Evolutionary conservation across 345 rosid genomes (phyloP).

Genomic region (Dovyalis caffra): DNA sequence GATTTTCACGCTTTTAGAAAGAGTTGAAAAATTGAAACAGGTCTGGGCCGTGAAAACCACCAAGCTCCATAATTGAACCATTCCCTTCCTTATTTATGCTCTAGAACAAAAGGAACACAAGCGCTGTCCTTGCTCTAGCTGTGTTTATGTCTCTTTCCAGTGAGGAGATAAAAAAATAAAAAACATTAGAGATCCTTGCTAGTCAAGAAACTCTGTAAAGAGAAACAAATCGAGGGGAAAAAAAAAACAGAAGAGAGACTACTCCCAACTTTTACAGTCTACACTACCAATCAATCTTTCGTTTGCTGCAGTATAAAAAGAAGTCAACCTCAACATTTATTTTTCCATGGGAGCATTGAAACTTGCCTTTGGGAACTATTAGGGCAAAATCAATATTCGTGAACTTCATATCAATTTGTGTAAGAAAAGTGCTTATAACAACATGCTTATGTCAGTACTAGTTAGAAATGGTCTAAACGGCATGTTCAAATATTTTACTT

Average conservation of each 20-base stretch:
- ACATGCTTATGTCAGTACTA: not conserved
- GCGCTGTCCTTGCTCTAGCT: not conserved
- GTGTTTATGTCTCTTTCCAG: not conserved
- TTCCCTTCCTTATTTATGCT: not conserved
- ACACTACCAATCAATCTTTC: not conserved
- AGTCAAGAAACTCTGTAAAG: not conserved
- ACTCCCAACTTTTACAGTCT: not conserved
- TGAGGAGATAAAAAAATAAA: not conserved
- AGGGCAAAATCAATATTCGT: not conserved
- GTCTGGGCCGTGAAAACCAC: not conserved
- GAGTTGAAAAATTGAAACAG: not conserved
- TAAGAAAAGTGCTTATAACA: not conserved
- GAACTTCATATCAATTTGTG: not conserved
- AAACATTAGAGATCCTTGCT: not conserved
- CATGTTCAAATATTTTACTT: not conserved
- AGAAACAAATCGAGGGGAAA: not conserved
- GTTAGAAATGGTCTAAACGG: not conserved
- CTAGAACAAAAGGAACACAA: not conserved
- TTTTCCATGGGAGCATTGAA: not conserved
- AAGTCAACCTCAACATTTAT: not conserved
- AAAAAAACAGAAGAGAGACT: not conserved
- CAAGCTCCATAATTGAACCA: not conserved
- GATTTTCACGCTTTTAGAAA: not conserved
- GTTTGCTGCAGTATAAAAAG: not conserved
- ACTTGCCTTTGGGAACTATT: not conserved